Base-by-base conservation (phyloP, 176 grass and related monocot species). In the Musa itinerans region DNA sequence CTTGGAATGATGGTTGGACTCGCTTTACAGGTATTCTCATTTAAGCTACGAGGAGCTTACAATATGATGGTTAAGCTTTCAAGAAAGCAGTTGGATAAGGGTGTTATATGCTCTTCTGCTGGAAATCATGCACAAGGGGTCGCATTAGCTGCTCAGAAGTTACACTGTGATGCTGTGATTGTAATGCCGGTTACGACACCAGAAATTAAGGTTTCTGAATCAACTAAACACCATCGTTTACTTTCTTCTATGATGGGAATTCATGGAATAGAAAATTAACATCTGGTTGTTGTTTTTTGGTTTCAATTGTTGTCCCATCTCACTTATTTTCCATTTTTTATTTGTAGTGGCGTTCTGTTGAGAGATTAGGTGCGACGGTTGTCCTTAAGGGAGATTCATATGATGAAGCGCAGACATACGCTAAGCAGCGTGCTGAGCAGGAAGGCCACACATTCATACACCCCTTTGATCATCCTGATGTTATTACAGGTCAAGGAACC, bases 111-210 rank as follows among this genome's bases (percentile, higher is more conserved):
- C 76, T 99, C 95, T 12, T 99, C 95, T 84, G 95, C 95, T 11
- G 95, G 95, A 79, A 99, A 99, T 81, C 95, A 99, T 83, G 95
- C 95, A 55, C 95, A 99, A 83, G 95, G 95, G 65, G 95, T 99
- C 24, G 95, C 95, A 73, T 86, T 99, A 71, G 81, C 96, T 21
- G 90, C 96, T 65, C 71, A 80, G 79, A 87, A 77, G 82, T 83
- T 99, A 29, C 49, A 82, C 8, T 99, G 89, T 16, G 91, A 99
- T 92, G 91, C 96, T 0, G 81, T 99, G 79, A 99, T 99, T 17
- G 91, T 99, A 73, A 99, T 99, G 96, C 96, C 96, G 0, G 89
- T 95, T 26, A 99, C 96, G 48, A 99, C 96, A 56, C 91, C 96
- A n/a, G 96, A 99, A 89, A 99, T 99, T 78, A 99, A 99, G 90